Conservation (phyloP, 78 protist species). For the Dictyostelium capitatum region DNA sequence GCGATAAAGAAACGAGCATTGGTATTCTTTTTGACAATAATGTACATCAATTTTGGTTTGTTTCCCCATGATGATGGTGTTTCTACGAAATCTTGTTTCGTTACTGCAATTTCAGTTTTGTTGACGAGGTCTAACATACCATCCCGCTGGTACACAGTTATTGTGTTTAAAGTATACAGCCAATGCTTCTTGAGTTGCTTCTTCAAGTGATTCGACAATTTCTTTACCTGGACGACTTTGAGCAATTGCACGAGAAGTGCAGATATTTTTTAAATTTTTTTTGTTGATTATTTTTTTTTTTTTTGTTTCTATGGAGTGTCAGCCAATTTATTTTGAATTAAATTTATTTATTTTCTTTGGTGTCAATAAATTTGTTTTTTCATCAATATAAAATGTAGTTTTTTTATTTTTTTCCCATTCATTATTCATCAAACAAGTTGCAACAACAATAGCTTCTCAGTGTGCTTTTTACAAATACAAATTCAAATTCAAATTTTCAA, state of each 20-base stretch:
- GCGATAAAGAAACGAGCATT: conserved; percentile 54
- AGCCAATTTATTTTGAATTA: too few species aligned
- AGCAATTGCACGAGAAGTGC: background rate
- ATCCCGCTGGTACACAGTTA: conserved; percentile 26
- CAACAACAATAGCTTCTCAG: too few species aligned
- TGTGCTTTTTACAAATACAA: too few species aligned
- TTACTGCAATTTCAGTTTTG: conserved; percentile 12
- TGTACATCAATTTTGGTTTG: conserved; percentile 53
- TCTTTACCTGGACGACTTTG: conserved; percentile 51
- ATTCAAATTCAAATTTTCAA: too few species aligned
- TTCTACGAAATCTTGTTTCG: conserved; percentile 1
- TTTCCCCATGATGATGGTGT: conserved; percentile 14
- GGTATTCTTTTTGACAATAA: conserved; percentile 77
- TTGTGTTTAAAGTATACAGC: background rate
- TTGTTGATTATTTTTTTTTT: too few species aligned
- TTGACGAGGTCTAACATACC: conserved; percentile 49
- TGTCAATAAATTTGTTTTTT: too few species aligned
- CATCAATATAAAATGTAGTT: too few species aligned
- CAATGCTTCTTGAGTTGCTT: conserved; percentile 8
- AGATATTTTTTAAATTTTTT: background rate
- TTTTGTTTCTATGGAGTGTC: too few species aligned
- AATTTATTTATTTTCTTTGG: too few species aligned
- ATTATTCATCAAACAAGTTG: too few species aligned
- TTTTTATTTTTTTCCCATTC: too few species aligned
- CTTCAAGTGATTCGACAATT: conserved; percentile 9